phyloP scores from a whole-genome alignment of 441 rosid species.

The Corymbia citriodora region DNA sequence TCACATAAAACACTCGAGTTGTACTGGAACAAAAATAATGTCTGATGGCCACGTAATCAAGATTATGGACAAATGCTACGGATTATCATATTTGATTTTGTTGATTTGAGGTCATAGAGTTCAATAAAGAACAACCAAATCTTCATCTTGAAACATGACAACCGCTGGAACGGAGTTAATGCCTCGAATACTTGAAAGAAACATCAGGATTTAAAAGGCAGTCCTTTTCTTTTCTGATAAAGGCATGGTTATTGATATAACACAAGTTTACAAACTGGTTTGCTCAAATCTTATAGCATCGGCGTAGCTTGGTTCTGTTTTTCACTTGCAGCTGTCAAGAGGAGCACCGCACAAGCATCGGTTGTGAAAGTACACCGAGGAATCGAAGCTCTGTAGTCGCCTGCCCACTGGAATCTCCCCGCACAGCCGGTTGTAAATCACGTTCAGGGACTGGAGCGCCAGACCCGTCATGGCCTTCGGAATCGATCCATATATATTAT shows the following conservation, averaged over 20 bases:
- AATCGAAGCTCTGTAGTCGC: not conserved
- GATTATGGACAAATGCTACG: not conserved
- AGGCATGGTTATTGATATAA: not conserved
- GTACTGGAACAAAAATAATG: not conserved
- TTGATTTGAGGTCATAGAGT: not conserved
- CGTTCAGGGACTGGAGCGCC: not conserved
- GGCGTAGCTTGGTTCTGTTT: not conserved
- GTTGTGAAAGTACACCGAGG: not conserved
- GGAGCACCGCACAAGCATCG: constrained; percentile 2
- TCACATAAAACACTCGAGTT: not conserved
- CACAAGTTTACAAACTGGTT: not conserved
- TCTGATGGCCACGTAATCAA: not conserved
- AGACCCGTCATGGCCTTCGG: not conserved
- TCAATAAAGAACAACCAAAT: not conserved
- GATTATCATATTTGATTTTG: not conserved
- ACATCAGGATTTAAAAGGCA: not conserved
- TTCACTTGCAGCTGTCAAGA: constrained; percentile 40
- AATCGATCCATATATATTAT: not conserved
- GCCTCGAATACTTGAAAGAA: not conserved
- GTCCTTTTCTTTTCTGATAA: not conserved
- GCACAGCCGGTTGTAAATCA: not conserved
- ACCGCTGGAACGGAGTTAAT: not conserved
- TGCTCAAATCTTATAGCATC: not conserved
- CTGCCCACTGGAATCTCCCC: not conserved
- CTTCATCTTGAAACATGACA: not conserved